phyloP scores from a whole-genome alignment of 1,284 basidiomycete species.

The Moniliella sp. region DNA sequence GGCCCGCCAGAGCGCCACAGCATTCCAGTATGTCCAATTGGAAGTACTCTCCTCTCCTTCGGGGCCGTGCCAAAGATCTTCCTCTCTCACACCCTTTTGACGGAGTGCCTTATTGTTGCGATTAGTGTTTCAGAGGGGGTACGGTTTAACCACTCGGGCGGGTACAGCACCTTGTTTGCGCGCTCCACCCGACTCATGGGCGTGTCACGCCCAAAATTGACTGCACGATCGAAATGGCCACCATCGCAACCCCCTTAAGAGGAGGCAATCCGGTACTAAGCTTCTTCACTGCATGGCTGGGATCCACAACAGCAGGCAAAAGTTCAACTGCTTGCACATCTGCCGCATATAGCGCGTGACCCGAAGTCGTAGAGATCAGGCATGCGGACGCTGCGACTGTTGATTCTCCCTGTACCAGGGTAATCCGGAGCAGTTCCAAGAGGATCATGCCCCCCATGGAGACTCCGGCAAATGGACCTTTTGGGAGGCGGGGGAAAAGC shows the following conservation, averaged over 20 bases:
- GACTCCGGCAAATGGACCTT: slow-evolving; percentile 62
- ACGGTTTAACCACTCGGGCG: slow-evolving; percentile 44
- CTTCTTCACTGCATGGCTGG: slow-evolving; percentile 6
- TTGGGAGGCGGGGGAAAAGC: neutral
- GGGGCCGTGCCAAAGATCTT: neutral
- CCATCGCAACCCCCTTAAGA: slow-evolving; percentile 31
- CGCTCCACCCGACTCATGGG: slow-evolving; percentile 41
- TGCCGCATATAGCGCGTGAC: slow-evolving; percentile 4
- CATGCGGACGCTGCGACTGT: too few relatives aligned
- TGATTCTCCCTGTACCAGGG: too few relatives aligned
- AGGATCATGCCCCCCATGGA: slow-evolving; percentile 72
- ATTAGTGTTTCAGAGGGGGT: too few relatives aligned
- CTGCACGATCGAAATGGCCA: slow-evolving; percentile 33
- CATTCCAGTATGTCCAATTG: too few relatives aligned
- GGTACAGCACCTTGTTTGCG: slow-evolving; percentile 46
- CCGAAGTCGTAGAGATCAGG: slow-evolving; percentile 24
- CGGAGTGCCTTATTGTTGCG: neutral
- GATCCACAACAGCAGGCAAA: slow-evolving; percentile 1
- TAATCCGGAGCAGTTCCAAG: slow-evolving; percentile 24
- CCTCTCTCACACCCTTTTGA: slow-evolving; percentile 3
- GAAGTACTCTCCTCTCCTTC: too few relatives aligned
- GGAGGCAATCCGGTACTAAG: slow-evolving; percentile 3
- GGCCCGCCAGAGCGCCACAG: neutral
- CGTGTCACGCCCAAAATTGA: slow-evolving; percentile 39
- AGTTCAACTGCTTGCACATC: slow-evolving; percentile 2